Evolutionary conservation across 306 rosid genomes (phyloP), one percentile per base, ranked within the genome.

Genomic region (Cucumis hystrix): DNA sequence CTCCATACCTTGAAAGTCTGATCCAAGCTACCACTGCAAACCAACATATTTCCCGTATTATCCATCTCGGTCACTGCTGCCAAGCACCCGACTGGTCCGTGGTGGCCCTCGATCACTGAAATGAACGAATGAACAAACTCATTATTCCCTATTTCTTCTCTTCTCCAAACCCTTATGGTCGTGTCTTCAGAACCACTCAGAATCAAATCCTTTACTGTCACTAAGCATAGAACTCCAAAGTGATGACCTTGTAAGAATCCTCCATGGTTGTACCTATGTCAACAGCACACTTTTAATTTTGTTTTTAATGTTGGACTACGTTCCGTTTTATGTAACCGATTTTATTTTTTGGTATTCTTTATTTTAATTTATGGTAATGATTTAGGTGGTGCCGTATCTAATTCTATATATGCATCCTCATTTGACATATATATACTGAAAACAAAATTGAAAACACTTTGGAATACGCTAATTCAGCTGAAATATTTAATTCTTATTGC

Each of bases 1-100:
- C 87, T 78, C 89, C 89, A 87, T 1, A 85, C 86, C 91, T 87
- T 87, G 47, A 85, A 85, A 0, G 84, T 87, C 76, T 87, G 91
- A 77, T 87, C 91, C 84, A 87, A 78, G 41, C 91, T 87, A 23
- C 86, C 89, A 82, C 89, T 87, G 25, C 83, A 87, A 72, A 87
- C 86, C 84, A 87, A 76, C 41, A 87, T 79, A 64, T 80, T 83
- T 0, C 79, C 83, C 55, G 79, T 76, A 33, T 75, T 74, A 58
- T 87, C 87, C 10, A 80, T 80, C 59, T 85, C 91, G 35, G 80
- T 77, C 28, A 82, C 83, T 12, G 81, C 89, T 17, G 89, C 89
- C 69, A 87, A 80, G 83, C 87, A 85, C 70, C 87, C 75, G 15
- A 87, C 89, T 6, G 91, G 91, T 8, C 89, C 91, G 0, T 77